A percentile compares a stretch with the other conserved stretches of the same genome.
phyloP scores from a whole-genome alignment of 129 eudicot species.

The Dittrichia graveolens region DNA sequence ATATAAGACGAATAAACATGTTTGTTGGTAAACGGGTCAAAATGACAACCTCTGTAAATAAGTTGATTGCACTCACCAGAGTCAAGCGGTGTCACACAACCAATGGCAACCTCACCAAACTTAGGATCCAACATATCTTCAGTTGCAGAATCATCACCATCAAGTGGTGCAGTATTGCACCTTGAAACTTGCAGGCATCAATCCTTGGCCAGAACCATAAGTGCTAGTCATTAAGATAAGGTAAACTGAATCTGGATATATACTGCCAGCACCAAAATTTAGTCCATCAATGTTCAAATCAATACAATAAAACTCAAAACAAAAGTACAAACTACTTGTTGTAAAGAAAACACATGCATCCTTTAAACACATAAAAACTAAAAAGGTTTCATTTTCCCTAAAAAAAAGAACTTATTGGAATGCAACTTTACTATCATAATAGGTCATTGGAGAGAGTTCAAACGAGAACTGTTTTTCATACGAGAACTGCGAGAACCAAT shows the following conservation, averaged over 20 bases:
- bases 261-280: conserved; percentile 14
- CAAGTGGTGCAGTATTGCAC: conserved; percentile 87
- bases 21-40: no score
- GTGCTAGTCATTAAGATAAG: conserved; percentile 50
- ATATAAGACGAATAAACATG: background rate
- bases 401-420: background rate
- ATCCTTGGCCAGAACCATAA: conserved; percentile 97
- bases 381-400: background rate
- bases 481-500: no score
- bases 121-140: conserved; percentile 96
- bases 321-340: background rate
- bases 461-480: no score
- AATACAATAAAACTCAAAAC: background rate
- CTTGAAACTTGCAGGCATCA: conserved; percentile 98
- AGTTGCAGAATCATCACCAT: conserved; percentile 88
- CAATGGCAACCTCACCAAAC: conserved; percentile 98
- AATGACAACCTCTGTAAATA: background rate
- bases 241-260: conserved; percentile 10
- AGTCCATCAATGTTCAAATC: background rate
- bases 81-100: conserved; percentile 98
- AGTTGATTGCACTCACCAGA: conserved; percentile 58
- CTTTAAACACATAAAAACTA: background rate
- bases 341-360: background rate
- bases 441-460: no score
- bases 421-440: background rate